Conservation (phyloP, 139 green algal species). For the Chlamydomonas sp. region DNA sequence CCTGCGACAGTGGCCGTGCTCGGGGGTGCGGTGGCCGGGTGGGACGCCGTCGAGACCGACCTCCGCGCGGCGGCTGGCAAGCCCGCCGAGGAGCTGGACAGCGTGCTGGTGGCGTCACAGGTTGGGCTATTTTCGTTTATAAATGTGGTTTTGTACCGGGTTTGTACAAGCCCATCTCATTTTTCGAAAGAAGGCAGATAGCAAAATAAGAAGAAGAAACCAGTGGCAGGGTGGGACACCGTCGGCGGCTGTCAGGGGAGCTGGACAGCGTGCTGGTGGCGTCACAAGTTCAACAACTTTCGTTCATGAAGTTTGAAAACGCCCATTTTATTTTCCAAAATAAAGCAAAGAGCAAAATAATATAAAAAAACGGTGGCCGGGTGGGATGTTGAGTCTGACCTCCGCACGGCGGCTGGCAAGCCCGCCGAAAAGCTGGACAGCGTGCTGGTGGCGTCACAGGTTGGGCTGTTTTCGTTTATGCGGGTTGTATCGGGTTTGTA, state of each 20-base stretch:
- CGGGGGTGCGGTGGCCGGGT: slow-evolving; percentile 34
- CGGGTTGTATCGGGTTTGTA: too few species aligned
- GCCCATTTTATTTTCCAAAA: too few species aligned
- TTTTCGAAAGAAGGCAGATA: too few species aligned
- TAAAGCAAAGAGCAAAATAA: too few species aligned
- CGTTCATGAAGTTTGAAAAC: too few species aligned
- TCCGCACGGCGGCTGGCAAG: slow-evolving; percentile 36
- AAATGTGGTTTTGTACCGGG: too few species aligned
- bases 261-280: not conserved
- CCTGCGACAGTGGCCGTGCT: slow-evolving; percentile 34
- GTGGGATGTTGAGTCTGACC: slow-evolving; percentile 53
- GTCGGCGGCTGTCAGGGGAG: not conserved
- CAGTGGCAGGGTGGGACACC: not conserved
- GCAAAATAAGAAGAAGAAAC: not conserved
- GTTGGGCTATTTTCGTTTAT: too few species aligned
- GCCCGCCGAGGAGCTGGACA: slow-evolving; percentile 25
- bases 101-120: slow-evolving; percentile 40
- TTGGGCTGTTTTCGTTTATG: too few species aligned
- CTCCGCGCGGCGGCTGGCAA: slow-evolving; percentile 37
- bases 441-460: slow-evolving; percentile 41
- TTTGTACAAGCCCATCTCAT: too few species aligned
- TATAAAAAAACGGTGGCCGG: slow-evolving; percentile 22
- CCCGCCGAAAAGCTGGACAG: slow-evolving; percentile 26
- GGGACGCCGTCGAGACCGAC: slow-evolving; percentile 54
- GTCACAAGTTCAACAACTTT: too few species aligned